These are phyloP conservation scores for Malus orientalis DNA, from an alignment of 306 rosid species.

Conservation along the genomic window DNA sequence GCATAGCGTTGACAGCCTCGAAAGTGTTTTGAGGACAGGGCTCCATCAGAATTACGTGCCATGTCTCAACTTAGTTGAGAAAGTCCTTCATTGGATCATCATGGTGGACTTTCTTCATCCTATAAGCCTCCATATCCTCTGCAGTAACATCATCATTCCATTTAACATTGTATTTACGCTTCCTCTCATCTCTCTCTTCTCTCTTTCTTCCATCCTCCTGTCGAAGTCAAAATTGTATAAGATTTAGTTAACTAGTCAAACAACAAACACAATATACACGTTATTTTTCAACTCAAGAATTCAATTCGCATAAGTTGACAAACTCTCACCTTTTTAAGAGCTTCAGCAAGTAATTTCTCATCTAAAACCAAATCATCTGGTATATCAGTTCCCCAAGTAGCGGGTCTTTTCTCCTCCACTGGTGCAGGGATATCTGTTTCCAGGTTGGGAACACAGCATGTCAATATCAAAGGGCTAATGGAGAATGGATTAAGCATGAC, in stretches of 20 bases:
- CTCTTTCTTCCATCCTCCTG: conserved; percentile 53
- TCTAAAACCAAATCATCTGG: conserved; percentile 54
- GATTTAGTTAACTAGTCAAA: background rate
- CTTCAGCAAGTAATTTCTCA: conserved; percentile 40
- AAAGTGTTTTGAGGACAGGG: background rate
- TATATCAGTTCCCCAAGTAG: conserved; percentile 66
- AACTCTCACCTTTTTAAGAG: conserved; percentile 43
- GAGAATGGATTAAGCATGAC: background rate
- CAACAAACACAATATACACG: background rate
- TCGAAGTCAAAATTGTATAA: background rate
- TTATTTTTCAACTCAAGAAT: background rate
- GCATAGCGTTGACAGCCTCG: background rate
- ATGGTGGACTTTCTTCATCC: conserved; percentile 48
- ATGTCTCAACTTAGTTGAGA: conserved; percentile 1
- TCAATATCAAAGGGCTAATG: background rate
- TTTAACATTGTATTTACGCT: conserved; percentile 55
- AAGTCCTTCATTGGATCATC: conserved; percentile 71
- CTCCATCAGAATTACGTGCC: background rate
- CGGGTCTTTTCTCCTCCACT: conserved; percentile 47
- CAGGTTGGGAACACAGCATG: background rate
- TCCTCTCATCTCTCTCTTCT: conserved; percentile 66
- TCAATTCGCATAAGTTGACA: background rate
- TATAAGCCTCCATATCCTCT: conserved; percentile 58
- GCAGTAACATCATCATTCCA: conserved; percentile 61
- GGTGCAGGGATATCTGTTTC: conserved; percentile 34